phyloP scores from a whole-genome alignment of 2,329 filamentous ascomycete genomes.

The Pseudocercospora crystallina region DNA sequence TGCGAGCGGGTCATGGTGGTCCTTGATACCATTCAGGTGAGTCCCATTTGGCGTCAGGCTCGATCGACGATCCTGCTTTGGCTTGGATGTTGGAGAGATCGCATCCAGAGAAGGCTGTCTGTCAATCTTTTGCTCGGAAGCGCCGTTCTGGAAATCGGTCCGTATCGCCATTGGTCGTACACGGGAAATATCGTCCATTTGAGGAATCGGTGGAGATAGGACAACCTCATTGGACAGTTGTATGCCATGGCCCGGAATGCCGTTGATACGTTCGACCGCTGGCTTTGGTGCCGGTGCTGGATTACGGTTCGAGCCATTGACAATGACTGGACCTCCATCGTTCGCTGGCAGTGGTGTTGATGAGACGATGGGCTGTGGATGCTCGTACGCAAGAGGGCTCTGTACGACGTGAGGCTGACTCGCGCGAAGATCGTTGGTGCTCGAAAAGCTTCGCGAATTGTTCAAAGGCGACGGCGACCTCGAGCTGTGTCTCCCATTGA shows the following conservation, averaged over 20 bases:
- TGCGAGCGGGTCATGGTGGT: slow-evolving; percentile 17
- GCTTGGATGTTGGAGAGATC: slow-evolving; percentile 18
- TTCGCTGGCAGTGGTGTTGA: slow-evolving; percentile 9
- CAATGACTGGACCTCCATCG: slow-evolving; percentile 39
- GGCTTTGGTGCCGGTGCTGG: slow-evolving; percentile 15
- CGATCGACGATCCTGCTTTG: slow-evolving; percentile 19
- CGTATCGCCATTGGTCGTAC: slow-evolving; percentile 10
- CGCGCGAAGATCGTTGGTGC: slow-evolving; percentile 27
- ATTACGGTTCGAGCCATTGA: slow-evolving; percentile 40
- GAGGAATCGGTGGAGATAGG: neutral
- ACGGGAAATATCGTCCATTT: slow-evolving; percentile 11
- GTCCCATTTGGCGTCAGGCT: slow-evolving; percentile 29
- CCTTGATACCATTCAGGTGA: slow-evolving; percentile 19
- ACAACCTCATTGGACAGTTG: slow-evolving; percentile 15
- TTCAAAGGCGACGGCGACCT: slow-evolving; percentile 51
- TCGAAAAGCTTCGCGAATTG: slow-evolving; percentile 42
- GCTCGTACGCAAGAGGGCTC: slow-evolving; percentile 25
- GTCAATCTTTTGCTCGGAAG: neutral
- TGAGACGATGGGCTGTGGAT: slow-evolving; percentile 8
- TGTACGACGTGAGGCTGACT: slow-evolving; percentile 15
- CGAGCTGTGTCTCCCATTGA: slow-evolving; percentile 32
- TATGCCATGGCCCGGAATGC: slow-evolving; percentile 10
- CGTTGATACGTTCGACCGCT: slow-evolving; percentile 18
- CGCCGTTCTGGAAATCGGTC: slow-evolving; percentile 4
- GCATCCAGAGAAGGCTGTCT: slow-evolving; percentile 5